A percentile compares a stretch with the other conserved stretches of the same genome.
These are phyloP conservation scores for Phaffia australis DNA, from an alignment of 768 basidiomycete genomes.

Conservation along the genomic window DNA sequence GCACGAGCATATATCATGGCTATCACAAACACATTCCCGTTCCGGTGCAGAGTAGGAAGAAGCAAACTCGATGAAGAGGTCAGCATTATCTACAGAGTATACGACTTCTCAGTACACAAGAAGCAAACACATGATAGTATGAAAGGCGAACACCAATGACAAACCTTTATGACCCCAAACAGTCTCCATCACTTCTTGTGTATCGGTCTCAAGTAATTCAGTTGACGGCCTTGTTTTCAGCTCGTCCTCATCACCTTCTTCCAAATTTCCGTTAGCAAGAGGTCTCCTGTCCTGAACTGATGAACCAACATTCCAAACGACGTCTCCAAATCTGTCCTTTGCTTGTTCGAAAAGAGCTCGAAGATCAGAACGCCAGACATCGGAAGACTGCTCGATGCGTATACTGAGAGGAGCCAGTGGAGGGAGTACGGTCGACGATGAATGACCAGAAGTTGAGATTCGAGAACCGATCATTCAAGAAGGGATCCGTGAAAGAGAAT, in stretches of 20 bases:
- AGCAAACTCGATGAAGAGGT: not conserved
- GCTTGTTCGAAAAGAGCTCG: conserved; percentile 63
- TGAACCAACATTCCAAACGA: conserved; percentile 54
- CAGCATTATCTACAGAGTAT: not conserved
- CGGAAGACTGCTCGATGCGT: conserved; percentile 45
- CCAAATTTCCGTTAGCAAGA: not conserved
- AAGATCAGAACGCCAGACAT: conserved; percentile 70
- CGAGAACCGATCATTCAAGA: no score
- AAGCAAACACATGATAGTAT: not conserved
- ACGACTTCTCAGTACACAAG: not conserved
- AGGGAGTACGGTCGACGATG: not conserved
- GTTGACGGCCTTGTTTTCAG: no score
- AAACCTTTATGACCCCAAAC: conserved; percentile 94
- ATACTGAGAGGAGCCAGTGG: conserved; percentile 10
- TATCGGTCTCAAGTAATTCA: not conserved
- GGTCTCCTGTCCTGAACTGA: conserved; percentile 50
- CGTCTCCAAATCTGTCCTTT: conserved; percentile 91
- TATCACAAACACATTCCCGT: conserved; percentile 33
- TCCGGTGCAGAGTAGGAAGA: not conserved
- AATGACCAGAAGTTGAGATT: not conserved
- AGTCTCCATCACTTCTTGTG: conserved; percentile 38
- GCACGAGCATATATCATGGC: conserved; percentile 92
- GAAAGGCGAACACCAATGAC: conserved; percentile 28
- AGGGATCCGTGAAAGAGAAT: no score
- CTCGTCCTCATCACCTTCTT: conserved; percentile 4